A percentile compares a stretch with the other conserved stretches of the same genome.
Evolutionary conservation across 2,329 filamentous ascomycete genomes (phyloP).

Genomic region (Tolypocladium ophioglossoides): DNA sequence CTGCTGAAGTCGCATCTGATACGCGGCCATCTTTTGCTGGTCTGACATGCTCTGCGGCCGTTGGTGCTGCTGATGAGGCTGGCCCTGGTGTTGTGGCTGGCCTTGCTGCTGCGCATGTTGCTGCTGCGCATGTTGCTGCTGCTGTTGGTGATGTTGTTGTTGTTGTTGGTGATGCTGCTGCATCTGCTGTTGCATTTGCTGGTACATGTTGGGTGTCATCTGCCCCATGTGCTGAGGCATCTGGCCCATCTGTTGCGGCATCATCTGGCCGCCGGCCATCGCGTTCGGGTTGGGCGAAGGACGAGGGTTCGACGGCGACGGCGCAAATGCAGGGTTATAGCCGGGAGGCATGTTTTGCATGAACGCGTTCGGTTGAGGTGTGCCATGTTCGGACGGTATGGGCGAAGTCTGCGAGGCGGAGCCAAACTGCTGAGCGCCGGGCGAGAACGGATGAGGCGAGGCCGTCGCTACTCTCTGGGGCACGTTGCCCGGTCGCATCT

Average conservation of each 20-base stretch:
- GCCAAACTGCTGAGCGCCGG: constrained; percentile 60
- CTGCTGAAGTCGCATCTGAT: constrained; percentile 75
- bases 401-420: constrained; percentile 59
- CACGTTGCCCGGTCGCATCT: constrained; percentile 58
- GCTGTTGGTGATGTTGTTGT: constrained; percentile 42
- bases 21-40: constrained; percentile 63
- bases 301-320: constrained; percentile 43
- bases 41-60: constrained; percentile 35
- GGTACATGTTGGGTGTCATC: constrained; percentile 32
- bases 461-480: constrained; percentile 80
- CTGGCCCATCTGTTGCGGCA: constrained; percentile 39
- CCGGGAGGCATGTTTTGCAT: constrained; percentile 49
- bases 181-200: constrained; percentile 31
- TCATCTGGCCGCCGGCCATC: constrained; percentile 42
- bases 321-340: constrained; percentile 49
- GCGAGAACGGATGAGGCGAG: constrained; percentile 85
- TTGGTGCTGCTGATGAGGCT: constrained; percentile 34
- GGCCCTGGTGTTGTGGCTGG: constrained; percentile 26
- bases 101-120: constrained; percentile 24
- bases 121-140: too few species aligned
- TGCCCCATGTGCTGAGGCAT: constrained; percentile 37
- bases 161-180: constrained; percentile 42
- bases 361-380: constrained; percentile 64
- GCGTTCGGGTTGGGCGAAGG: constrained; percentile 44
- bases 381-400: constrained; percentile 65